phyloP scores from a whole-genome alignment of 176 grass and related monocot species.

The Rhipidocladum racemiflorum region DNA sequence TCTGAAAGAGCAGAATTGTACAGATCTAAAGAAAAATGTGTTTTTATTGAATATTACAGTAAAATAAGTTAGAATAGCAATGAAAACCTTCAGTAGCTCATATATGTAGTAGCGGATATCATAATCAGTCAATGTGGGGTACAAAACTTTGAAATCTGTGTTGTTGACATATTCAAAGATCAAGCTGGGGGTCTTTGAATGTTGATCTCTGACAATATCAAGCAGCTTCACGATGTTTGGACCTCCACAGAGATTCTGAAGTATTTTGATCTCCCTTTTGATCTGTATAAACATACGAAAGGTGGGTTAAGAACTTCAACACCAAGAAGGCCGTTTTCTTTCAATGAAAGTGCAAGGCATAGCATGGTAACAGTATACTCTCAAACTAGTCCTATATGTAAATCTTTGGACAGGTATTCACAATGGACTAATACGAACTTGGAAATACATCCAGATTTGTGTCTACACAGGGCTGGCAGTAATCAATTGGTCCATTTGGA shows the following conservation, averaged over 20 bases:
- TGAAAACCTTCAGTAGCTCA: constrained; percentile 89
- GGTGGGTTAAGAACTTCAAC: constrained; percentile 1
- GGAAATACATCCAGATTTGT: not conserved
- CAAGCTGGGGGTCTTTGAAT: constrained; percentile 94
- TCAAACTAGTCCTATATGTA: not conserved
- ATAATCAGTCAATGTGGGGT: constrained; percentile 93
- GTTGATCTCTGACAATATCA: constrained; percentile 93
- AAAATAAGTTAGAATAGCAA: constrained; percentile 9
- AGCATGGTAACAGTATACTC: not conserved
- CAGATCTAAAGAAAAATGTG: not conserved
- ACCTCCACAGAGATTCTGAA: constrained; percentile 95
- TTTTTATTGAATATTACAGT: not conserved
- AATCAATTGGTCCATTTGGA: not conserved
- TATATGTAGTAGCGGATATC: constrained; percentile 98
- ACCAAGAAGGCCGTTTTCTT: not conserved
- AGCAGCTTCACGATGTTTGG: constrained; percentile 89
- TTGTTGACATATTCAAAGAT: constrained; percentile 98
- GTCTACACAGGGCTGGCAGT: not conserved
- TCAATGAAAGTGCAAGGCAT: not conserved
- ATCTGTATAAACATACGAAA: constrained; percentile 60
- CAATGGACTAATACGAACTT: not conserved
- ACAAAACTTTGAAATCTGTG: constrained; percentile 96
- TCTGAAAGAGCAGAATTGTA: not conserved
- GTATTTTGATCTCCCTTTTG: constrained; percentile 99
- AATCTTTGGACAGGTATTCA: not conserved